Base-by-base conservation (phyloP, 495 filamentous ascomycete genomes). In the Trichoderma erinaceum region DNA sequence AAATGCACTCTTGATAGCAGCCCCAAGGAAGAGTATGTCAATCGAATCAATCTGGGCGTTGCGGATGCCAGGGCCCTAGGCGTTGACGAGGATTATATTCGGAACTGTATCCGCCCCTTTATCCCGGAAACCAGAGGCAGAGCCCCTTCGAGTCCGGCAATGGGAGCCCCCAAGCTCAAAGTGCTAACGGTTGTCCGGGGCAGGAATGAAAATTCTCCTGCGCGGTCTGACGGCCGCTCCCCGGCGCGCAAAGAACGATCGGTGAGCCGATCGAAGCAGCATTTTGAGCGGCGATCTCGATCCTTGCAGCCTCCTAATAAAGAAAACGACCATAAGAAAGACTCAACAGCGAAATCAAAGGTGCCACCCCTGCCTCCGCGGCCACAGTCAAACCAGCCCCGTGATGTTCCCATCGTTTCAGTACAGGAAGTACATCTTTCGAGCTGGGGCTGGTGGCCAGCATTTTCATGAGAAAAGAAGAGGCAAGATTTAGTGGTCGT, bases 41-140 rank as follows among this genome's bases (percentile, higher is more conserved):
- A 79, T 25, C 75, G 89, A 63, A 91, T 92, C 82, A 91, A 92
- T 73, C 78, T 77, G 67, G 89, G 86, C 7, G 83, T 91, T 71
- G 69, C 73, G 66, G 89, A 92, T 79, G 87, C 86, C 6, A 68
- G 85, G 66, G 72, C 68, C 29, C 72, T 83, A 70, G 88, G 88
- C 15, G 76, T 92, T 69, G 84, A 87, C 29, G 66, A 70, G 68
- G 68, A 70, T 35, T 92, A 87, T 78, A 79, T 89, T 64, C 76
- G 85, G 27, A 76, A 76, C 69, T 83, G 86, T 41, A 75, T 91
- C 69, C 80, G 89, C 73, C 75, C 71, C 67, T 88, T 79, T 72
- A 87, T 91, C 71, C 85, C 80, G 13, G 38, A 61, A 25, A 56
- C 7, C 16, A 10, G 12, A 38, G 66, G 41, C 44, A 46, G 32